Evolutionary conservation across 2,329 filamentous ascomycete species (phyloP).

Genomic region (Ophiostoma australiae): DNA sequence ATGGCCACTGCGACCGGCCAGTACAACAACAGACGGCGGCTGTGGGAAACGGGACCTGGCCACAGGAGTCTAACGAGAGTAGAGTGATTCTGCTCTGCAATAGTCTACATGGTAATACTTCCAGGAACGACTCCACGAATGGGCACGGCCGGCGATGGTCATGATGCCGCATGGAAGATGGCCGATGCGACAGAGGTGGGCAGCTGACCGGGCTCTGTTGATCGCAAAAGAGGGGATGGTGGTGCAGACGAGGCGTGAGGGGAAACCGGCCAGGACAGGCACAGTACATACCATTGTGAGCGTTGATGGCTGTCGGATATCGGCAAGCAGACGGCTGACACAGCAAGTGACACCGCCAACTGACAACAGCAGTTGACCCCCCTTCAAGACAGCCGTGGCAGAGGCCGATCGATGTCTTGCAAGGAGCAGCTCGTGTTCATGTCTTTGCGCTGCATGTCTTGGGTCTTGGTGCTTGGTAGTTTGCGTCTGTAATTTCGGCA

Average conservation of each 20-base stretch:
- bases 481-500: too few relatives aligned
- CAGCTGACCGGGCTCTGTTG: not conserved
- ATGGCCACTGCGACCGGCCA: not conserved
- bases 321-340: not conserved
- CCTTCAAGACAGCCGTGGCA: not conserved
- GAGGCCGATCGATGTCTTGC: not conserved
- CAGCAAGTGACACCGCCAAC: too few relatives aligned
- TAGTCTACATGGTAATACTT: too few relatives aligned
- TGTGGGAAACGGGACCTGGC: not conserved
- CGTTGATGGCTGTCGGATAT: not conserved
- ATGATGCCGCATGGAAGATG: not conserved
- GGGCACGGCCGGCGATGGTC: not conserved
- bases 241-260: not conserved
- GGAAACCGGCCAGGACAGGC: not conserved
- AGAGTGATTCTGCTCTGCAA: not conserved
- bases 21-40: not conserved
- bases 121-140: not conserved
- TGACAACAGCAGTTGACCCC: not conserved
- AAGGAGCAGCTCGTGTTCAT: not conserved
- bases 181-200: not conserved
- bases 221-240: not conserved
- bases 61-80: not conserved
- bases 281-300: too few relatives aligned
- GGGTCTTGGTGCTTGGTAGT: too few relatives aligned
- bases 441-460: not conserved